Percentiles rank a stretch among this genome's conserved stretches.
These are phyloP conservation scores for Monilinia fructicola DNA, from an alignment of 2,329 filamentous ascomycete species.

Conservation along the genomic window DNA sequence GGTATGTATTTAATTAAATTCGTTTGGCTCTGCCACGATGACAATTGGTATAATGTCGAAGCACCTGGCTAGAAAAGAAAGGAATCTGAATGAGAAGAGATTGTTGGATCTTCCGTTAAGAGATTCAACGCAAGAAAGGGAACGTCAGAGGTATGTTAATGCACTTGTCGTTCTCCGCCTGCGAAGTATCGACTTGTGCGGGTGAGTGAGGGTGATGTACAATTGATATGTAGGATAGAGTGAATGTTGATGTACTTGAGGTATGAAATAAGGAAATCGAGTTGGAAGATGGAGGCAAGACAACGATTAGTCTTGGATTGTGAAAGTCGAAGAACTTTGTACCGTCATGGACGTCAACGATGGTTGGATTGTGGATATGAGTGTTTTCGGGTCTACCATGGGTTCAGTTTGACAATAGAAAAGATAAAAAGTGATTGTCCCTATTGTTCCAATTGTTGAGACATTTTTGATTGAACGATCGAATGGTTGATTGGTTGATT, in stretches of 20 bases:
- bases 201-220: slow-evolving; percentile 15
- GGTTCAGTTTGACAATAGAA: slow-evolving; percentile 14
- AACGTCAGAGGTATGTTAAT: slow-evolving; percentile 35
- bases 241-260: background rate
- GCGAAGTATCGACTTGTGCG: slow-evolving; percentile 49
- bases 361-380: slow-evolving; percentile 7
- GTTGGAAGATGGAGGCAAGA: background rate
- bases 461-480: slow-evolving; percentile 5
- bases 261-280: background rate
- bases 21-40: slow-evolving; percentile 31
- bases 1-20: slow-evolving; percentile 23
- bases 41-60: slow-evolving; percentile 22
- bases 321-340: background rate
- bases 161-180: slow-evolving; percentile 51
- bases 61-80: slow-evolving; percentile 30
- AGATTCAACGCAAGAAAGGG: slow-evolving; percentile 35
- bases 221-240: background rate
- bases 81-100: slow-evolving; percentile 19
- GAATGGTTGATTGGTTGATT: background rate
- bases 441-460: slow-evolving; percentile 2
- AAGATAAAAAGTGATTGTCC: background rate
- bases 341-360: background rate
- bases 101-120: slow-evolving; percentile 26
- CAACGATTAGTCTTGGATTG: slow-evolving; percentile 6
- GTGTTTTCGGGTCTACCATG: slow-evolving; percentile 1